phyloP scores from a whole-genome alignment of 83 land plant genomes.

The Thuja plicata region DNA sequence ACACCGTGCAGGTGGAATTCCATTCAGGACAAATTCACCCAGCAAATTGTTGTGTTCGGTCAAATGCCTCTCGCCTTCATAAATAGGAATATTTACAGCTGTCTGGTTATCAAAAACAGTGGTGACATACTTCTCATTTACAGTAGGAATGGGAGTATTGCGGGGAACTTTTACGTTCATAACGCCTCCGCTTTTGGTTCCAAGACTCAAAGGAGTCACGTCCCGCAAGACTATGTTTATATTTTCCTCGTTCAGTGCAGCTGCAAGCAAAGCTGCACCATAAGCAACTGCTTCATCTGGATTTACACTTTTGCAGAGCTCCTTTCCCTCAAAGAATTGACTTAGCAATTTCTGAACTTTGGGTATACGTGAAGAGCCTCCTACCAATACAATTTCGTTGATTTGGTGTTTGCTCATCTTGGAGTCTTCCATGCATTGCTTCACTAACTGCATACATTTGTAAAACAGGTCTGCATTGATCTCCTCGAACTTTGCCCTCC shows the following conservation, averaged over 20 bases:
- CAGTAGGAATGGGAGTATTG: too few species aligned
- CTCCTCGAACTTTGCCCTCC: too few species aligned
- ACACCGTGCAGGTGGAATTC: constrained; percentile 9
- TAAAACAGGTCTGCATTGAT: too few species aligned
- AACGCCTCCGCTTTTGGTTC: constrained; percentile 7
- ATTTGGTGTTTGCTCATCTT: too few species aligned
- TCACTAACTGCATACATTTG: too few species aligned
- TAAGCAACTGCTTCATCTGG: too few species aligned
- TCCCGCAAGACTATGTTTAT: constrained; percentile 3
- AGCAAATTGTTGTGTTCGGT: neutral
- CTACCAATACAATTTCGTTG: constrained; percentile 17
- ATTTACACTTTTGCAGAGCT: too few species aligned
- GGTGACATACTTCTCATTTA: neutral
- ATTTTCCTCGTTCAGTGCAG: too few species aligned
- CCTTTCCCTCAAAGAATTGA: too few species aligned
- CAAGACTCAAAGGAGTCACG: constrained; percentile 22
- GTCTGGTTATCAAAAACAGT: constrained; percentile 21
- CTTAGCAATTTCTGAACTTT: constrained; percentile 14
- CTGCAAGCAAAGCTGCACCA: too few species aligned
- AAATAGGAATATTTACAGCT: constrained; percentile 1
- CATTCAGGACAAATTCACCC: constrained; percentile 19
- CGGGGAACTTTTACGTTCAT: constrained; percentile 5
- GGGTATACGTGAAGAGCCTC: constrained; percentile 23
- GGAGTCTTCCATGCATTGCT: too few species aligned
- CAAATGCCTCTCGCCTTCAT: neutral